Base-by-base conservation (phyloP, 768 basidiomycete species). In the Hygrophoropsis aurantiaca region DNA sequence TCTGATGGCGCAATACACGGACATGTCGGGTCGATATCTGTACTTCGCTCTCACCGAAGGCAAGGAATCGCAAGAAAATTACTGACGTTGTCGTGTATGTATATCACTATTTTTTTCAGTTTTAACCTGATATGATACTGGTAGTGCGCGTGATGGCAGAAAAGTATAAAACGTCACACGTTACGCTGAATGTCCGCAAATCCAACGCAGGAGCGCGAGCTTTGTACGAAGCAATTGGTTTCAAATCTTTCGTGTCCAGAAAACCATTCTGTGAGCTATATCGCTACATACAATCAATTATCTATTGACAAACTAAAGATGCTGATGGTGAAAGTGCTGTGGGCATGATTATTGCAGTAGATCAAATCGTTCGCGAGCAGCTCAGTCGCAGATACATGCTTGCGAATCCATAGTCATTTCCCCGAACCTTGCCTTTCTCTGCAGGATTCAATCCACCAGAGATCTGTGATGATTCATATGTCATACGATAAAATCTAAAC, bases 141-240 rank as follows among this genome's bases (percentile, higher is more conserved):
- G 65, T 67, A 49, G 27, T 30, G 13, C 6, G 27, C 6, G 27
- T 13, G 27, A 30, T 30, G 27, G 11, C 43, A 11, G 50, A 59
- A 4, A 59, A 51, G 20, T 38, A 53, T 8, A 18, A 30, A 8
- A 36, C 67, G 32, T 41, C 52, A 25, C 51, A 50, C 35, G 53
- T 67, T 36, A 56, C 67, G 26, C 25, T 65, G 26, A 56, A 67
- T 2, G 65, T 65, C 27, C 58, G 64, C 34, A 61, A 32, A 24
- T 63, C 64, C 23, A 65, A 65, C 37, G 58, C 35, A 21, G 50
- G 55, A 9, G 64, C 64, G 11, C 38, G 30, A 25, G 45, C 51
- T 7, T 32, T 67, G 4, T 65, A 65, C 20, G 38, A 39, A 4
- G 59, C 54, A 13, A 58, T 65, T 9, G 64, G 63, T 23, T 65